These are phyloP conservation scores for Hydrangea macrophylla DNA, from an alignment of 148 eudicot species.

Conservation along the genomic window DNA sequence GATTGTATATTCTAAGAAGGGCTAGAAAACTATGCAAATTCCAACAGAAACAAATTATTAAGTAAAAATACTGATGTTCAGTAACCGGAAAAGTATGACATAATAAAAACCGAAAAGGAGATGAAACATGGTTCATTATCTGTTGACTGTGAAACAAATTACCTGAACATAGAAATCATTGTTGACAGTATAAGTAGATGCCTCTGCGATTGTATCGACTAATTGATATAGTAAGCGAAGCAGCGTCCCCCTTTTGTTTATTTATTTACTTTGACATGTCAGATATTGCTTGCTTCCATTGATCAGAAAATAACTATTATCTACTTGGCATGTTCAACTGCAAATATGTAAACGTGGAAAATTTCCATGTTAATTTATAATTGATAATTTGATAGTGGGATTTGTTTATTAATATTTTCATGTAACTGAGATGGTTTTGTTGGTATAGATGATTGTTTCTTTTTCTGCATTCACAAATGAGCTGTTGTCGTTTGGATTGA, in stretches of 20 bases:
- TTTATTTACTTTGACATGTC: neutral
- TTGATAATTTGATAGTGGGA: neutral
- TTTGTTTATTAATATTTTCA: neutral
- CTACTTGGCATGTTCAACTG: neutral
- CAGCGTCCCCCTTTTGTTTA: neutral
- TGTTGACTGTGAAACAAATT: neutral
- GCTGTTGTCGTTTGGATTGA: conserved; percentile 11
- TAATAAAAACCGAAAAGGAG: neutral
- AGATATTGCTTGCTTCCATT: neutral
- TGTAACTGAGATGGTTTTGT: neutral
- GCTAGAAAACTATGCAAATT: neutral
- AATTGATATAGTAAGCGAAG: no score
- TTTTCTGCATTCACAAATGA: conserved; percentile 5
- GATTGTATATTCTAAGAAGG: neutral
- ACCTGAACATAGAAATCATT: neutral
- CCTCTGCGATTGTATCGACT: no score
- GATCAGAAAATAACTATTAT: neutral
- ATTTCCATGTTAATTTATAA: neutral
- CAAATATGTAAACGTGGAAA: no score
- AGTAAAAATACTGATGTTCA: neutral
- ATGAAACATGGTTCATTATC: neutral
- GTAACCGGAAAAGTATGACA: neutral
- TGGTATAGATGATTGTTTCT: neutral
- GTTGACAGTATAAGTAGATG: no score
- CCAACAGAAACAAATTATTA: no score